Conservation (phyloP, 2,329 filamentous ascomycete species). For the Polytolypa hystricis region DNA sequence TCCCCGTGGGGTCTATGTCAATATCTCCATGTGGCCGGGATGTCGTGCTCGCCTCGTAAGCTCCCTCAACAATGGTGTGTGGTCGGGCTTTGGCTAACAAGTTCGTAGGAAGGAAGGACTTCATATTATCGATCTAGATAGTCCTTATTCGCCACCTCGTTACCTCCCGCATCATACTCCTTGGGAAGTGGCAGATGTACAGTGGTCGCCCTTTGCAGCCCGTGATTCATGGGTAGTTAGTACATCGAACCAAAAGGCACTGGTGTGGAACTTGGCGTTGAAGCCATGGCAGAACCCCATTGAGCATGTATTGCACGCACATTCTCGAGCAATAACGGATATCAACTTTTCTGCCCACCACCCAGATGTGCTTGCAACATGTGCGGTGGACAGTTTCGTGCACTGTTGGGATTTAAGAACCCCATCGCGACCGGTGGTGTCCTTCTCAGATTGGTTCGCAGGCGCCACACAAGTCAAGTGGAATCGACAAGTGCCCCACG, state of each 20-base stretch:
- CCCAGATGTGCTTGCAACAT: constrained; percentile 78
- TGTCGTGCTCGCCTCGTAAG: constrained; percentile 70
- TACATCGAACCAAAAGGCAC: constrained; percentile 84
- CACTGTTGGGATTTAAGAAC: constrained; percentile 82
- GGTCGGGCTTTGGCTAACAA: constrained; percentile 12
- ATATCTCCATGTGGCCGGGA: constrained; percentile 88
- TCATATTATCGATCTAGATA: constrained; percentile 85
- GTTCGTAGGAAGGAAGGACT: constrained; percentile 61
- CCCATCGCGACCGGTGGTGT: constrained; percentile 61
- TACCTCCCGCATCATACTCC: constrained; percentile 75
- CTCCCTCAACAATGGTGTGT: constrained; percentile 4
- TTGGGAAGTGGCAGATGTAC: constrained; percentile 93
- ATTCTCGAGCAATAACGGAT: constrained; percentile 82
- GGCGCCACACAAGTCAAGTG: constrained; percentile 93
- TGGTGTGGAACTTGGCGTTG: constrained; percentile 85
- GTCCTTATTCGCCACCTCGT: constrained; percentile 73
- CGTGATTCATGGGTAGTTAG: constrained; percentile 90
- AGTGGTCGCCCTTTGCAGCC: constrained; percentile 88
- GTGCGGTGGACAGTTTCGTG: constrained; percentile 84
- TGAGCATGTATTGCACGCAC: constrained; percentile 77
- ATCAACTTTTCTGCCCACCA: constrained; percentile 94
- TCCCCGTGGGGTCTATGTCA: constrained; percentile 73
- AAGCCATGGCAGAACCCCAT: constrained; percentile 63
- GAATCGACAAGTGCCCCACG: constrained; percentile 75
- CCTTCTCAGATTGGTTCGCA: constrained; percentile 86